Conservation (phyloP, 352 stramenopile genomes). For the Phytophthora tubulina region DNA sequence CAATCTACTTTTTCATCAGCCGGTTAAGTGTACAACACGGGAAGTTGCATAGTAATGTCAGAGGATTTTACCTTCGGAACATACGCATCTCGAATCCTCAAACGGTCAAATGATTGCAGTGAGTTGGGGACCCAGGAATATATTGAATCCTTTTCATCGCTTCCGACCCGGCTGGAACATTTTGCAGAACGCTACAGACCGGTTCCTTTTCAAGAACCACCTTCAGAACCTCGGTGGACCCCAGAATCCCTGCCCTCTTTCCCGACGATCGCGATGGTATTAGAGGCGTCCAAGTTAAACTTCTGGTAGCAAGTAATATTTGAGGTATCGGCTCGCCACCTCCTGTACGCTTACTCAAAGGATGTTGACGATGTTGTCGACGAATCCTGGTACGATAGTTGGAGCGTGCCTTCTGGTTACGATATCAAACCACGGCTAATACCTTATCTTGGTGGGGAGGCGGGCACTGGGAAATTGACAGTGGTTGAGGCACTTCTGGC, state of each 20-base stretch:
- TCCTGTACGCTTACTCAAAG: conserved; percentile 25
- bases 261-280: conserved; percentile 26
- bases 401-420: conserved; percentile 15
- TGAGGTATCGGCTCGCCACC: conserved; percentile 30
- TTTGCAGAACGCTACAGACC: conserved; percentile 21
- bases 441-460: conserved; percentile 18
- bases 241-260: conserved; percentile 17
- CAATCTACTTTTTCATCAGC: neutral
- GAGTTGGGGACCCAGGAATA: conserved; percentile 17
- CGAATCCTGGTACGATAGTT: conserved; percentile 13
- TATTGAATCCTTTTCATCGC: conserved; percentile 9
- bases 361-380: conserved; percentile 8
- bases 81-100: neutral
- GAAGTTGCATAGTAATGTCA: neutral
- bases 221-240: neutral
- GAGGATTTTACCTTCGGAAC: neutral
- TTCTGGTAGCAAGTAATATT: conserved; percentile 46
- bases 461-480: conserved; percentile 13
- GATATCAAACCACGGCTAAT: conserved; percentile 15
- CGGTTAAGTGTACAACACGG: neutral
- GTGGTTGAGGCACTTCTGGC: conserved; percentile 8
- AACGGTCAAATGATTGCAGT: neutral
- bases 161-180: conserved; percentile 12
- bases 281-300: conserved; percentile 28
- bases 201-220: neutral